Percentiles rank a stretch among this genome's conserved stretches.
Evolutionary conservation across 495 filamentous ascomycete genomes (phyloP).

Genomic region (Xylaria cubensis): DNA sequence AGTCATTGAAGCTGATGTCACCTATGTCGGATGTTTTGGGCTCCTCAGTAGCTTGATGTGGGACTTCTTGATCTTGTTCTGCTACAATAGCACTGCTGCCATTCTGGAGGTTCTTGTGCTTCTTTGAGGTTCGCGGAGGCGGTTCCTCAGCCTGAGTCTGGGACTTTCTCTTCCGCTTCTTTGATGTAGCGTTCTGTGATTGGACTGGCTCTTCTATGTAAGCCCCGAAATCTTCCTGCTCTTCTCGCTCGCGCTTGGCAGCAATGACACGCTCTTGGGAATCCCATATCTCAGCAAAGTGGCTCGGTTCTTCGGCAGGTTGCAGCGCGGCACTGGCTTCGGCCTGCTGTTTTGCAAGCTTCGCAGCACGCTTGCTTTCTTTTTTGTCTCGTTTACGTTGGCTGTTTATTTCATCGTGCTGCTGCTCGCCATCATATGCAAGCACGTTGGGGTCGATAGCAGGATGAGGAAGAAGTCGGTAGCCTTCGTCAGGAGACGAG

Average conservation of each 20-base stretch:
- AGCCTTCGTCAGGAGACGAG: conserved; percentile 21
- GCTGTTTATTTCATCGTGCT: neutral
- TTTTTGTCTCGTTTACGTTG: conserved; percentile 14
- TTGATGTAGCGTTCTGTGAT: neutral
- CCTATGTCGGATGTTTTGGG: neutral
- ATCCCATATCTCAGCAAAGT: conserved; percentile 8
- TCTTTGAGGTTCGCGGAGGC: conserved; percentile 26
- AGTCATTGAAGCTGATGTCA: conserved; percentile 28
- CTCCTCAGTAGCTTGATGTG: neutral
- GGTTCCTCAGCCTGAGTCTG: conserved; percentile 3
- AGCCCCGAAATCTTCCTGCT: conserved; percentile 1
- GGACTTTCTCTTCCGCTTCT: conserved; percentile 29
- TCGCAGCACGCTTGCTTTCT: conserved; percentile 17
- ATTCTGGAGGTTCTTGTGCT: conserved; percentile 27
- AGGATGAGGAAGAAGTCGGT: neutral
- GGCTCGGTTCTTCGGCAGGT: neutral
- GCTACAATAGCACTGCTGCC: neutral
- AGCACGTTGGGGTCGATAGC: neutral
- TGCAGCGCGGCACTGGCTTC: conserved; percentile 24
- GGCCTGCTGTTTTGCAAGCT: conserved; percentile 37
- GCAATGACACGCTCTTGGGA: conserved; percentile 14
- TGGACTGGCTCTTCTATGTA: neutral
- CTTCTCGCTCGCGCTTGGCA: conserved; percentile 14
- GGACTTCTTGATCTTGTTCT: neutral
- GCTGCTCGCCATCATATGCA: conserved; percentile 1